Base-by-base conservation (phyloP, 768 basidiomycete species). In the Mrakia gelida region DNA sequence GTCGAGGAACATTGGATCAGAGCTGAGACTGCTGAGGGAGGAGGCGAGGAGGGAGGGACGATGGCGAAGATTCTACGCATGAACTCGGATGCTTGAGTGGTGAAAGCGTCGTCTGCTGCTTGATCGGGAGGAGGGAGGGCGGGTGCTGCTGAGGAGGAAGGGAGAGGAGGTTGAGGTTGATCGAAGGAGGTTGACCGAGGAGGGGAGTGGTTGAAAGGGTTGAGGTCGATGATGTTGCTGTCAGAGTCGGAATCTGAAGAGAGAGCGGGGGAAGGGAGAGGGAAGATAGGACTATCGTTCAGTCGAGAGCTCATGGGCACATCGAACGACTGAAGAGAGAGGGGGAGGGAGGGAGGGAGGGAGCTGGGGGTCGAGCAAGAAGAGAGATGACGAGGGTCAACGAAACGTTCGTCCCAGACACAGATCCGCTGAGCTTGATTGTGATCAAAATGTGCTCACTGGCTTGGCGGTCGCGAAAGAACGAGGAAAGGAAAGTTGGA, bases 41-140 rank as follows among this genome's bases (percentile, higher is more conserved):
- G 26, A 34, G 71, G 43, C 6, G 77, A 54, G 16, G 65, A 4
- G 10, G 73, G 73, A 32, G 77, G 77, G n/a, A 78, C 77, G 38
- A 78, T 73, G 10, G 77, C 73, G 62, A 78, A 78, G 77, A 78
- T 74, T 26, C 67, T 18, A 45, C 65, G 45, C 77, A 78, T 78
- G 38, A 78, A 38, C 15, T 71, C 76, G n/a, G 71, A 41, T 6
- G 76, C 76, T 18, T 34, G 45, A 5, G 41, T 52, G 52, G 59
- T 54, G 32, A 59, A 73, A 34, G 52, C 72, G 34, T 52, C 72
- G 34, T 73, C 72, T 34, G 49, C 49, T 38, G 54, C 52, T 73
- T 73, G 49, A 54, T 73, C 72, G 1, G 52, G 18, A 11, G 49
- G 72, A 23, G 72, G 72, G 18, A 30, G 54, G 59, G 72, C 0